Conservation (phyloP, 371 early-diverging fungal genomes). For the Mortierella sp. region DNA sequence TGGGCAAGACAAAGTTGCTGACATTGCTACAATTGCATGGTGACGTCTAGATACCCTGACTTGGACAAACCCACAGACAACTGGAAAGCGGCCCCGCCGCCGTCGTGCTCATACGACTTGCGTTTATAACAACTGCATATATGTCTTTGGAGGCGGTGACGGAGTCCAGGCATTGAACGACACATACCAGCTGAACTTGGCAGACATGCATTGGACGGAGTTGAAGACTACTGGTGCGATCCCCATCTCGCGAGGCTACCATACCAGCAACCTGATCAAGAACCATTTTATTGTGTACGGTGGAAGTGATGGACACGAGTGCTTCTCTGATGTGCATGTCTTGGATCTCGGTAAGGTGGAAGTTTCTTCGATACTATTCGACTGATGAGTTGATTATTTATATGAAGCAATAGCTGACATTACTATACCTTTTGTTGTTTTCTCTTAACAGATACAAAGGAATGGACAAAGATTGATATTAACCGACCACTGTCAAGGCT, state of each 20-base stretch:
- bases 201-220: conserved; percentile 68
- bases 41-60: conserved; percentile 60
- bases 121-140: conserved; percentile 78
- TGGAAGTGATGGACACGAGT: conserved; percentile 93
- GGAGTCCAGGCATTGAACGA: conserved; percentile 89
- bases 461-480: conserved; percentile 78
- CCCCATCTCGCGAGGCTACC: conserved; percentile 91
- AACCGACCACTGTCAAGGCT: conserved; percentile 80
- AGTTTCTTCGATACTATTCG: neutral
- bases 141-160: conserved; percentile 93
- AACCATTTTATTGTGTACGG: conserved; percentile 87
- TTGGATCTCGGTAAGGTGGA: conserved; percentile 71
- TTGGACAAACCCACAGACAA: conserved; percentile 74
- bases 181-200: conserved; percentile 75
- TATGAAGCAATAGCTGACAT: neutral
- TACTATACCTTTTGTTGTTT: neutral
- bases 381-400: too few species aligned
- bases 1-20: neutral
- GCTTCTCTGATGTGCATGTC: conserved; percentile 87
- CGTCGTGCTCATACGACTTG: conserved; percentile 91
- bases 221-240: conserved; percentile 71
- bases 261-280: conserved; percentile 84
- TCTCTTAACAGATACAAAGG: conserved; percentile 54
- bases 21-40: neutral
- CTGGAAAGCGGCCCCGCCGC: conserved; percentile 73